phyloP scores from a whole-genome alignment of 352 stramenopile species.

The Phytophthora rubi region DNA sequence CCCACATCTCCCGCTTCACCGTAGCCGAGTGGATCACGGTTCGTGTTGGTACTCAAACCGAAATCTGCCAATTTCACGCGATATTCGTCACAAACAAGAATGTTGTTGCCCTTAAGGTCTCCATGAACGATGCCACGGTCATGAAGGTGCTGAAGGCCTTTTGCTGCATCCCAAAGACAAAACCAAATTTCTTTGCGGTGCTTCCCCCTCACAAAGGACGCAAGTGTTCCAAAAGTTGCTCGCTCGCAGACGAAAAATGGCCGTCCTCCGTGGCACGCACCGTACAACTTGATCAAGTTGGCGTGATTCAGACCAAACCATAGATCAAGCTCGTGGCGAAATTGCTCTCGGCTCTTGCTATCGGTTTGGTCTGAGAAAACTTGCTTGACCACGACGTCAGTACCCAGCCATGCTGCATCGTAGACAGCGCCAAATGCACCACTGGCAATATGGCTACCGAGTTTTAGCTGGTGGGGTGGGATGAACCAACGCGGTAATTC shows the following conservation, averaged over 20 bases:
- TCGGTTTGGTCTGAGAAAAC: background rate
- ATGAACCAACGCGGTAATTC: background rate
- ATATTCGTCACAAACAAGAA: slow-evolving; percentile 18
- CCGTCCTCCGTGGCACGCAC: slow-evolving; percentile 33
- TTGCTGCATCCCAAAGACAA: slow-evolving; percentile 12
- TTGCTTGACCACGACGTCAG: background rate
- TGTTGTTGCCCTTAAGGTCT: slow-evolving; percentile 34
- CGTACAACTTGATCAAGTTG: slow-evolving; percentile 39
- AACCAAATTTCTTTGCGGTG: background rate
- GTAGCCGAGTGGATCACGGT: background rate
- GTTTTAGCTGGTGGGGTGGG: background rate
- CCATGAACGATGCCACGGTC: slow-evolving; percentile 17
- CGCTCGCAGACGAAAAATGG: slow-evolving; percentile 39
- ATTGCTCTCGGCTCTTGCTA: slow-evolving; percentile 1
- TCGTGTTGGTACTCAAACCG: slow-evolving; percentile 19
- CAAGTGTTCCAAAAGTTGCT: slow-evolving; percentile 19
- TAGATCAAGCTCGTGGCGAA: slow-evolving; percentile 24
- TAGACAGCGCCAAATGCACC: background rate
- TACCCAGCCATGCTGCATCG: background rate
- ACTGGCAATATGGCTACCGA: background rate
- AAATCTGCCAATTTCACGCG: slow-evolving; percentile 29
- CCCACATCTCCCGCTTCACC: background rate
- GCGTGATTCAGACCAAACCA: slow-evolving; percentile 34
- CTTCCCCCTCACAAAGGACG: slow-evolving; percentile 5
- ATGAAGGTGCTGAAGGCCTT: slow-evolving; percentile 20